A percentile compares a stretch with the other conserved stretches of the same genome.
phyloP scores from a whole-genome alignment of 805 yeast genomes.

The Hermanozyma aechmeae region DNA sequence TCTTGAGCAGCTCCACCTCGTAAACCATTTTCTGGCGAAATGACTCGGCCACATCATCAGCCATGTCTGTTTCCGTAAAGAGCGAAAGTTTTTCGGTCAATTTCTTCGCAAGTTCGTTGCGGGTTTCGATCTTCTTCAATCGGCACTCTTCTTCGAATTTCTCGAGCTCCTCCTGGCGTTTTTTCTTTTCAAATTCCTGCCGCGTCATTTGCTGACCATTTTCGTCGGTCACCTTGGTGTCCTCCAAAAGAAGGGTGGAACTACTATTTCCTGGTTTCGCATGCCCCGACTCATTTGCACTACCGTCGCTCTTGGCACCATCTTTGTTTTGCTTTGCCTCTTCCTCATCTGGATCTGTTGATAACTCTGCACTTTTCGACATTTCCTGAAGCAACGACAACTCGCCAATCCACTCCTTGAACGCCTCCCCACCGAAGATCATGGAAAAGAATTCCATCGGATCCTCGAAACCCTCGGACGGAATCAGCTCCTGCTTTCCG shows the following conservation, averaged over 20 bases:
- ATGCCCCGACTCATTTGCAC: not conserved
- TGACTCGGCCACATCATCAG: slow-evolving; percentile 31
- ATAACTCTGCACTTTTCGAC: slow-evolving; percentile 32
- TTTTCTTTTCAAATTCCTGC: slow-evolving; percentile 37
- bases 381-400: slow-evolving; percentile 40
- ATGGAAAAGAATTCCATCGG: slow-evolving; percentile 51
- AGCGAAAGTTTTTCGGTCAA: slow-evolving; percentile 39
- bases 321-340: slow-evolving; percentile 19
- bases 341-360: slow-evolving; percentile 29
- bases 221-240: too few species aligned
- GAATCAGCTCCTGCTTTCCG: slow-evolving; percentile 67
- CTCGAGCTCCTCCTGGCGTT: slow-evolving; percentile 43
- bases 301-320: not conserved
- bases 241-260: too few species aligned
- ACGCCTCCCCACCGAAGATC: slow-evolving; percentile 87
- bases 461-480: slow-evolving; percentile 66
- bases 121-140: slow-evolving; percentile 53
- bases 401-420: slow-evolving; percentile 44
- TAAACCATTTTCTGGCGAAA: slow-evolving; percentile 59
- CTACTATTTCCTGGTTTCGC: too few species aligned
- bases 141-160: slow-evolving; percentile 72
- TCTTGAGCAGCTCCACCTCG: slow-evolving; percentile 76
- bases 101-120: slow-evolving; percentile 51
- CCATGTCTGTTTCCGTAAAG: slow-evolving; percentile 35
- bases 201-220: too few species aligned